phyloP scores from a whole-genome alignment of 345 rosid genomes.

The Theobroma cacao region DNA sequence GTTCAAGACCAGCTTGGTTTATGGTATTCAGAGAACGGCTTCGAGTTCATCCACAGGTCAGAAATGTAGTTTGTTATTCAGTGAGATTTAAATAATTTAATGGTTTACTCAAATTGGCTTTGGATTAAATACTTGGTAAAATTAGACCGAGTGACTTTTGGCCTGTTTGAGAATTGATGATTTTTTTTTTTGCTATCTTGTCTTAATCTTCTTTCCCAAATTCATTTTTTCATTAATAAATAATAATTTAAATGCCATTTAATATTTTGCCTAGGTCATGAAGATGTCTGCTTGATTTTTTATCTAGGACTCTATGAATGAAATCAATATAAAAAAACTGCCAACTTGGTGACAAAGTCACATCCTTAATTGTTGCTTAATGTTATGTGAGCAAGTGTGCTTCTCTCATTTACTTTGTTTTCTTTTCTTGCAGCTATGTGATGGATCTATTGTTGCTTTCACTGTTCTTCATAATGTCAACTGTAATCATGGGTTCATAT shows the following conservation, averaged over 20 bases:
- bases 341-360: background rate
- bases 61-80: conserved; percentile 14
- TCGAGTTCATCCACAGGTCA: conserved; percentile 96
- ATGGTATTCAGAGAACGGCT: conserved; percentile 92
- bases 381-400: conserved; percentile 11
- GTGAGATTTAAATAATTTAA: background rate
- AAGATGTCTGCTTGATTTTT: background rate
- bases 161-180: background rate
- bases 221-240: background rate
- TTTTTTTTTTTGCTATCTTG: background rate
- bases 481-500: conserved; percentile 95
- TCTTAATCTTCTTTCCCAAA: background rate
- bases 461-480: conserved; percentile 98
- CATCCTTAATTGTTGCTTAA: background rate
- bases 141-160: background rate
- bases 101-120: background rate
- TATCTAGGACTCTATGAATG: background rate
- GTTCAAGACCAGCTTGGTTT: conserved; percentile 95
- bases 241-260: background rate
- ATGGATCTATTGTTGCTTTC: conserved; percentile 89
- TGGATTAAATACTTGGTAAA: background rate
- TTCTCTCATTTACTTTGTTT: conserved; percentile 23
- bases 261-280: background rate
- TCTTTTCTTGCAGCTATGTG: conserved; percentile 68
- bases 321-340: background rate